Base-by-base conservation (phyloP, 106 monocot species). In the Hemerocallis citrina region DNA sequence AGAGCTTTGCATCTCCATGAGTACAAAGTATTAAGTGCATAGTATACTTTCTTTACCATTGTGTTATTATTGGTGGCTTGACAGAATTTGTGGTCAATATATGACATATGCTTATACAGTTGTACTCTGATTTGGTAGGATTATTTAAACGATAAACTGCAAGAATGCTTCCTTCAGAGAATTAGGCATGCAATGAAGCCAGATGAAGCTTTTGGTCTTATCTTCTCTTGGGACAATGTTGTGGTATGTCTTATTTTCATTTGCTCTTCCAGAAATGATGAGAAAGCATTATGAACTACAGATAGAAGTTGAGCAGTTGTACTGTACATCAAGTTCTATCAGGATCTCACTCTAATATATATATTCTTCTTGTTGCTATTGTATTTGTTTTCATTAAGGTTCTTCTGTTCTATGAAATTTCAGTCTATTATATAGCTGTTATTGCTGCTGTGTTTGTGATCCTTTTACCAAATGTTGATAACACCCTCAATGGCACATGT, bases 221-320 rank as follows among this genome's bases (percentile, higher is more conserved):
- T 98, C 58, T 98, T 98, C 66, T 98, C 96, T 45, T 98, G 96
- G 96, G 96, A 96, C 55, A 98, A 98, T 88, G 96, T 98, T 65
- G 84, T 98, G 81, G 95, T 95, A 84, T 63, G 34, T 37, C 50
- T 48, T 1, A 35, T 9, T 34, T 4, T 25, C 10, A n/a, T 45
- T 30, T 47, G n/a, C n/a, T n/a, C n/a, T n/a, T n/a, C n/a, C n/a
- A n/a, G n/a, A n/a, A n/a, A n/a, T n/a, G 7, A 23, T 25, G 52
- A 66, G 22, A 2, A 39, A 44, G 25, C 14, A 28, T 38, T 38
- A 38, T 11, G 7, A 38, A 38, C 37, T 6, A 6, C 37, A n/a
- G n/a, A n/a, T n/a, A n/a, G n/a, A n/a, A n/a, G n/a, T n/a, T n/a
- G n/a, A n/a, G n/a, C n/a, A n/a, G n/a, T n/a, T n/a, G n/a, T n/a